Evolutionary conservation across 805 yeast species (phyloP), one percentile per base, ranked within the genome.

Genomic region (Hanseniaspora taiwanica): DNA sequence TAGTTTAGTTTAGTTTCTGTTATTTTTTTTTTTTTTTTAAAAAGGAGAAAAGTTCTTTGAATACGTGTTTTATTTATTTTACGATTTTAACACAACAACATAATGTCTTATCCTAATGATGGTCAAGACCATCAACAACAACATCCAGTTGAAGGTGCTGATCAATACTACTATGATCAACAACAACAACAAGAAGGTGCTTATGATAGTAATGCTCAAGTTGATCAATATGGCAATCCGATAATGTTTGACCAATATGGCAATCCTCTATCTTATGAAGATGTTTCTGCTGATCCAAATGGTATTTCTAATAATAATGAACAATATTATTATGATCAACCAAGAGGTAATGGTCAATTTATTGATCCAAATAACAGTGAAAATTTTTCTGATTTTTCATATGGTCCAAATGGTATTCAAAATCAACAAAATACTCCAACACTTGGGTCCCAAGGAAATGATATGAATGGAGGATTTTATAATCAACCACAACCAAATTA

Each of bases 401-500:
- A 75, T 50, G 72, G 70, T 25, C 65, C 67, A 19, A 71, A 70
- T 42, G 66, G 65, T 27, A 66, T 67, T 35, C 73, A 78, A 21
- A 85, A 25, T 12, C 29, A 23, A 23, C 25, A 25, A 25, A 52
- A 33, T 53, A 48, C 21, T 44, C 47, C 21, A n/a, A n/a, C n/a
- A n/a, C n/a, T n/a, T n/a, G n/a, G n/a, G n/a, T n/a, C n/a, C n/a
- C n/a, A n/a, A n/a, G n/a, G n/a, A n/a, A 78, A 52, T 37, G 85
- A 83, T 38, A 76, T 77, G 31, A 78, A 76, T 53, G 82, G 67
- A 25, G 73, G 81, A 27, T 83, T 77, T 51, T 78, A 78, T 57
- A 79, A 91, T 36, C 87, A 93, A 20, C 83, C 94, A 4, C 91
- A 82, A 60, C 76, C 81, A 78, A 76, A 84, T 54, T 86, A 80